A percentile compares a stretch with the other conserved stretches of the same genome.
Conservation (phyloP, 2,329 filamentous ascomycete genomes). For the Paradendryphiella salina region DNA sequence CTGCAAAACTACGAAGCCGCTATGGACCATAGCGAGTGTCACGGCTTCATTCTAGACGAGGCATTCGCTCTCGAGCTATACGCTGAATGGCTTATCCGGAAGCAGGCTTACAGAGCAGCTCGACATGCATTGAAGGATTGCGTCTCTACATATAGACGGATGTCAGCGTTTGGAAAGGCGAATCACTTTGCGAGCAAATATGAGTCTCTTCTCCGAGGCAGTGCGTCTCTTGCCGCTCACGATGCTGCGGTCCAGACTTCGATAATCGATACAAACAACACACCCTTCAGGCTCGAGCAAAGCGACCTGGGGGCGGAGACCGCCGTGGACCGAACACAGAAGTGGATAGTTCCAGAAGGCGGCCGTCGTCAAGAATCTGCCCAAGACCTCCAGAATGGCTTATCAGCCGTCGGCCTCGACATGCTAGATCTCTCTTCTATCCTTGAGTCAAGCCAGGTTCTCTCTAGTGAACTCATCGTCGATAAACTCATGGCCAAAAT, state of each 20-base stretch:
- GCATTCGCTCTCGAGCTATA: slow-evolving; percentile 74
- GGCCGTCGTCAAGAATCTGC: slow-evolving; percentile 49
- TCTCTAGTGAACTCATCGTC: slow-evolving; percentile 76
- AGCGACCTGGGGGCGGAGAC: slow-evolving; percentile 47
- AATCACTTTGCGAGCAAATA: slow-evolving; percentile 70
- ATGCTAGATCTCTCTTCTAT: slow-evolving; percentile 83
- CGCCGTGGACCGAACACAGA: slow-evolving; percentile 53
- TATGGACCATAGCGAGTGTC: slow-evolving; percentile 70
- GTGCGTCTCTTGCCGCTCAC: slow-evolving; percentile 61
- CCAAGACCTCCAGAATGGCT: slow-evolving; percentile 61
- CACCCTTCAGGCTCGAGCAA: slow-evolving; percentile 49
- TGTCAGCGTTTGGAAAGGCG: slow-evolving; percentile 71
- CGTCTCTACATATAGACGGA: slow-evolving; percentile 67
- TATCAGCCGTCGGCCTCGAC: slow-evolving; percentile 70
- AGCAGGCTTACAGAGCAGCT: slow-evolving; percentile 67
- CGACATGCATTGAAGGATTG: slow-evolving; percentile 70
- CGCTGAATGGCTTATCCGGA: slow-evolving; percentile 69
- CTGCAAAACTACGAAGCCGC: slow-evolving; percentile 69
- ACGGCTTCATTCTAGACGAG: slow-evolving; percentile 70
- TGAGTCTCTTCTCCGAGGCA: slow-evolving; percentile 66
- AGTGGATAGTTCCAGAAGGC: slow-evolving; percentile 53
- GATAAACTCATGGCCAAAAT: slow-evolving; percentile 78
- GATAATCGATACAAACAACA: slow-evolving; percentile 55
- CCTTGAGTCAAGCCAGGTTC: slow-evolving; percentile 75
- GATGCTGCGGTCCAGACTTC: slow-evolving; percentile 73